Base-by-base conservation (phyloP, 2,329 filamentous ascomycete genomes). In the Microsporum ferrugineum region DNA sequence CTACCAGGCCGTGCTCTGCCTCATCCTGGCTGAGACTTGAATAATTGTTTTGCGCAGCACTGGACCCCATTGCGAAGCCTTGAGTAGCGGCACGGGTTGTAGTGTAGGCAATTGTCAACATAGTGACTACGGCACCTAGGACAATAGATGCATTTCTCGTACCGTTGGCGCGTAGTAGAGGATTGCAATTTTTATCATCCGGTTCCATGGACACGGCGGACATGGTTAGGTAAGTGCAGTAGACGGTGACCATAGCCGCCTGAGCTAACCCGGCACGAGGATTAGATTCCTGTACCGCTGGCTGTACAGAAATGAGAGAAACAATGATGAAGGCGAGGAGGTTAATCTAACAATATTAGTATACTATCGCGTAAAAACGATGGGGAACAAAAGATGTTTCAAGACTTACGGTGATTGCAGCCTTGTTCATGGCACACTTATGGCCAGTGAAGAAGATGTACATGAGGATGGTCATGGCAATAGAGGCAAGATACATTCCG, bases 141-240 rank as follows among this genome's bases (percentile, higher is more conserved):
- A 99, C 84, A 63, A 97, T 85, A 33, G 91, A 95, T 1, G 91
- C 94, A 5, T 88, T 95, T 64, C 94, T 85, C 7, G 92, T 94
- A 63, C 89, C 91, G 64, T 88, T 88, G 5, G 91, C 91, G 59
- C 84, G 77, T 63, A 96, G 81, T 36, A 99, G 81, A 6, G 94
- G 94, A 75, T 99, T 99, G 83, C 94, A 99, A 66, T 89, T 83
- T 68, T 89, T 87, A 78, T 96, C 86, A 73, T 97, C 92, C 0
- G 94, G 94, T 70, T 99, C 92, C 94, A 99, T 97, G 60, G 91
- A 95, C 0, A 99, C 94, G 31, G 94, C 94, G 1, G 91, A 96
- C 85, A 99, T 90, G 66, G 94, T 99, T 60, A 99, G 84, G 72
- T 99, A 99, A 49, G 94, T 97, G 83, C 94, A 99, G 80, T 99